These are phyloP conservation scores for Diaporthe australafricana DNA, from an alignment of 2,329 filamentous ascomycete species.

Conservation along the genomic window DNA sequence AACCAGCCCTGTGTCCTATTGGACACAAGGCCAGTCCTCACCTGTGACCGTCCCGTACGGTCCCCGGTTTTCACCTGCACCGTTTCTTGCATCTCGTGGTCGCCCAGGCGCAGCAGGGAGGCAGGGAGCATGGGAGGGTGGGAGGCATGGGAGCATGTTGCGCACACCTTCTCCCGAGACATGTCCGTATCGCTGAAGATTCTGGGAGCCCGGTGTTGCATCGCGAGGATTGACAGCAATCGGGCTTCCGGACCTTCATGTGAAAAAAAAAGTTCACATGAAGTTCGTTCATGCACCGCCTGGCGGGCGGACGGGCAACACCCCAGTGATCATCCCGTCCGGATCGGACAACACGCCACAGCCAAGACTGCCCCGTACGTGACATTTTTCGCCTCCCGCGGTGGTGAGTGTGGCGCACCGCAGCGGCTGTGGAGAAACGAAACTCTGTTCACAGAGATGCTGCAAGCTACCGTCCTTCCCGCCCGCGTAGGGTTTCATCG, in stretches of 20 bases:
- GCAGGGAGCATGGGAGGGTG: not conserved
- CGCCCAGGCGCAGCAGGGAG: not conserved
- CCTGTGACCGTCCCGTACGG: not conserved
- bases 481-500: constrained; percentile 16
- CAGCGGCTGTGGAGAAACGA: constrained; percentile 18
- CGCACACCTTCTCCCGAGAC: constrained; percentile 1
- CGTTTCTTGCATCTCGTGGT: not conserved
- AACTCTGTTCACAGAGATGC: constrained; percentile 32
- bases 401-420: constrained; percentile 1
- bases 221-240: constrained; percentile 2
- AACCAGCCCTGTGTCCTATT: constrained; percentile 32
- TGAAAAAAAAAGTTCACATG: constrained; percentile 15
- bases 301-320: not conserved
- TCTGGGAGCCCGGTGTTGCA: not conserved
- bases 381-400: constrained; percentile 8
- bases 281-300: constrained; percentile 22
- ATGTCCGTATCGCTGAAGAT: constrained; percentile 1
- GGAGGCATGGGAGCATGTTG: not conserved
- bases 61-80: not conserved
- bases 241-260: not conserved
- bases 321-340: constrained; percentile 10
- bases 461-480: constrained; percentile 30
- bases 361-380: not conserved
- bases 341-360: constrained; percentile 17
- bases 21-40: constrained; percentile 22